phyloP scores from a whole-genome alignment of 306 rosid species.

The Cicer pinnatifidum region DNA sequence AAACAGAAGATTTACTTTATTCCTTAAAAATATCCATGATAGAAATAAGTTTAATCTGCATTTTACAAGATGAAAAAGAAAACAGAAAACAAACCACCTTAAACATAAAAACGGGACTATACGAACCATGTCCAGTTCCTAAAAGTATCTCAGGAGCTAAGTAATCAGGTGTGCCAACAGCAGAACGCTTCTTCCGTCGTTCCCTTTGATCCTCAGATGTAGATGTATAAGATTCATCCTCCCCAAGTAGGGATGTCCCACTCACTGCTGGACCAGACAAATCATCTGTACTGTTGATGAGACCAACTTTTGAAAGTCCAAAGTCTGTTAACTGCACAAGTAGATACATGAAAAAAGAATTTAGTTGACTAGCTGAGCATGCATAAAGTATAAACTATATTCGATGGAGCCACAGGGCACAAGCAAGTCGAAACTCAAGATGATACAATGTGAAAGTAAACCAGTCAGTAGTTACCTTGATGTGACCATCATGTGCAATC shows the following conservation, averaged over 20 bases:
- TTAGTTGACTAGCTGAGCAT: conserved; percentile 9
- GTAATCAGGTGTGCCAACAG: conserved; percentile 99
- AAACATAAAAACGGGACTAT: conserved; percentile 58
- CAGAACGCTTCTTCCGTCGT: conserved; percentile 88
- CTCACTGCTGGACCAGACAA: conserved; percentile 93
- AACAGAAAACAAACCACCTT: conserved; percentile 62
- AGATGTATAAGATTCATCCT: conserved; percentile 68
- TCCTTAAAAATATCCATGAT: conserved; percentile 19
- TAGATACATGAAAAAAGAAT: conserved; percentile 16
- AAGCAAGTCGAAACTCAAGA: conserved; percentile 33
- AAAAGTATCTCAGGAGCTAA: conserved; percentile 98
- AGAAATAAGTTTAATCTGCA: conserved; percentile 37
- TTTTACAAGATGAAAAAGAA: conserved; percentile 25
- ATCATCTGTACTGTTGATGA: conserved; percentile 98
- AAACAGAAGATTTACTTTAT: conserved; percentile 17
- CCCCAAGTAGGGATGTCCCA: conserved; percentile 72
- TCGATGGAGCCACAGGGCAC: conserved; percentile 17
- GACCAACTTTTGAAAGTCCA: conserved; percentile 99
- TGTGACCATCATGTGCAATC: conserved; percentile 97
- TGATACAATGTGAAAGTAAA: conserved; percentile 1
- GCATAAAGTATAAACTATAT: neutral
- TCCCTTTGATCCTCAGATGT: conserved; percentile 82
- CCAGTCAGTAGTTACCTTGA: conserved; percentile 69
- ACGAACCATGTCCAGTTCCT: conserved; percentile 99
- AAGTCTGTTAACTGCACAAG: conserved; percentile 88